Evolutionary conservation across 176 grass and related monocot genomes (phyloP).

Genomic region (Hordeum vulgare): DNA sequence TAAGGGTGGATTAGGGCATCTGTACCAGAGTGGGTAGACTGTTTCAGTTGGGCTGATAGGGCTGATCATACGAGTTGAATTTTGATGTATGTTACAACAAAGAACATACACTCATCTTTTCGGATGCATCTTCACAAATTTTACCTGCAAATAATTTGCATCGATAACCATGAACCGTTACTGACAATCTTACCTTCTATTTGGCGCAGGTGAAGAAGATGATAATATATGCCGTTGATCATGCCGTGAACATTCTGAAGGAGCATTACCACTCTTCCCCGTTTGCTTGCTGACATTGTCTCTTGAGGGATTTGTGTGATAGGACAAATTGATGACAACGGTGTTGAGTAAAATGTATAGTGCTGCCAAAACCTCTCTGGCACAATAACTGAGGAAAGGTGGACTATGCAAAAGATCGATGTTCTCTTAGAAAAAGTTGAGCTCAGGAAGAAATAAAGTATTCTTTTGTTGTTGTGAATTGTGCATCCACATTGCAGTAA

Average conservation of each 20-base stretch:
- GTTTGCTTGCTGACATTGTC: background rate
- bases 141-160: background rate
- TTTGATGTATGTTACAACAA: too few relatives aligned
- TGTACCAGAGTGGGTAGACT: too few relatives aligned
- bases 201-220: conserved; percentile 52
- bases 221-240: conserved; percentile 53
- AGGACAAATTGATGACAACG: background rate
- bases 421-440: background rate
- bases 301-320: background rate
- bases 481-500: background rate
- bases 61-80: too few relatives aligned
- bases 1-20: too few relatives aligned
- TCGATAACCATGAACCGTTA: background rate
- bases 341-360: background rate
- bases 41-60: too few relatives aligned
- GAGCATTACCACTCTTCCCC: background rate
- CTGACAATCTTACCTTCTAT: background rate
- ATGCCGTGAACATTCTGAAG: conserved; percentile 29
- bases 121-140: background rate
- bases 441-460: background rate
- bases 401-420: background rate
- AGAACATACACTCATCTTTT: too few relatives aligned
- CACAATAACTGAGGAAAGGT: background rate
- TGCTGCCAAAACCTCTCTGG: background rate
- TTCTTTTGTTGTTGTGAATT: background rate